These are phyloP conservation scores for Nicotiana attenuata DNA, from an alignment of 257 asterid genomes.

Conservation along the genomic window DNA sequence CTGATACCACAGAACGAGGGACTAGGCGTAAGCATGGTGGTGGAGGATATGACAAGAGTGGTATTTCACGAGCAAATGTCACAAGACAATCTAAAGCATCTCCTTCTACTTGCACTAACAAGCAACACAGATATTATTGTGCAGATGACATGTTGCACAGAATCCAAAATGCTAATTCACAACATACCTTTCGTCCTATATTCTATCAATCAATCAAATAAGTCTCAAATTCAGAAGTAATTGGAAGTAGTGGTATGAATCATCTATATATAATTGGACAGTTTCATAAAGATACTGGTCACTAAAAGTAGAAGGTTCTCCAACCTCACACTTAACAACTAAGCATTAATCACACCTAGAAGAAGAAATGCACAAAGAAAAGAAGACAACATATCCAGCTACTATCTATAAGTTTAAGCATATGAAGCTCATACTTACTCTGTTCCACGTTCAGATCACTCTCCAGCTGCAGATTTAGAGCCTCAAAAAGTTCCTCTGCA, in stretches of 20 bases:
- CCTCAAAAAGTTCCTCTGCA: conserved; percentile 79
- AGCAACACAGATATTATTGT: neutral
- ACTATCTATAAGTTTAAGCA: neutral
- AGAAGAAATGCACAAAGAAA: neutral
- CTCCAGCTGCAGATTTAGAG: conserved; percentile 70
- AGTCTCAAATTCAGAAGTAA: neutral
- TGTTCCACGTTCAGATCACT: conserved; percentile 58
- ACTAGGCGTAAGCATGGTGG: too few species aligned
- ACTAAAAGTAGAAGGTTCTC: neutral
- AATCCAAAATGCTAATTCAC: neutral
- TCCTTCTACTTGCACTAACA: neutral
- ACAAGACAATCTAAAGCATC: neutral
- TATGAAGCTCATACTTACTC: conserved; percentile 47
- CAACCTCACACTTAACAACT: neutral
- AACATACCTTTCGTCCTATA: neutral
- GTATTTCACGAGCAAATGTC: too few species aligned
- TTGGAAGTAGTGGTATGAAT: neutral
- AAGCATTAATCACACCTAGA: neutral
- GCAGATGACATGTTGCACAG: neutral
- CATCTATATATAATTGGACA: neutral
- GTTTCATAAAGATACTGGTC: neutral
- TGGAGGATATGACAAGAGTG: too few species aligned
- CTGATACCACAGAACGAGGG: too few species aligned
- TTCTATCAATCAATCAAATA: neutral
- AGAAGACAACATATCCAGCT: neutral